phyloP scores from a whole-genome alignment of 768 basidiomycete genomes.

The Tulasnella sp. region DNA sequence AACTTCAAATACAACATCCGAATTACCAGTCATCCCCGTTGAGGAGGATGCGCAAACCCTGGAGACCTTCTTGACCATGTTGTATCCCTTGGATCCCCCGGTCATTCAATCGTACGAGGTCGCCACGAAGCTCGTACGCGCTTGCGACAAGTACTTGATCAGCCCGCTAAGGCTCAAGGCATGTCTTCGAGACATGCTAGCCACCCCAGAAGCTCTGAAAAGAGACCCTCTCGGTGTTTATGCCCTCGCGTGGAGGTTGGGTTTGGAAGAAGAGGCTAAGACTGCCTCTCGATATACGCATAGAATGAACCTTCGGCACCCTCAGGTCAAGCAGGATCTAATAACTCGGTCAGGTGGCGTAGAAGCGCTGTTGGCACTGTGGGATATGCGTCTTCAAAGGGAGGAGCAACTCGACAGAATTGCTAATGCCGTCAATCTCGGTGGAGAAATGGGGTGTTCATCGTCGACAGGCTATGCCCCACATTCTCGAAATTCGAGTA shows the following conservation, averaged over 20 bases:
- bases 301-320: not conserved
- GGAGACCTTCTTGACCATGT: not conserved
- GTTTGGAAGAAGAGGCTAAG: not conserved
- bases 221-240: not conserved
- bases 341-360: not conserved
- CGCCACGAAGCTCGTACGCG: not conserved
- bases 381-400: not conserved
- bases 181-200: not conserved
- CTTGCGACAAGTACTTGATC: constrained; percentile 8
- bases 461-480: too few relatives aligned
- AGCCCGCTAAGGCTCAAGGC: not conserved
- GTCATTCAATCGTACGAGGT: not conserved
- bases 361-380: not conserved
- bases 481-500: not conserved
- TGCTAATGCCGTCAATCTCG: not conserved
- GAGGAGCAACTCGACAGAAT: not conserved
- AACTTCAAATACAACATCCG: not conserved
- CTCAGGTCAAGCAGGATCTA: not conserved
- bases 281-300: constrained; percentile 12
- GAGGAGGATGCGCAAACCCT: not conserved
- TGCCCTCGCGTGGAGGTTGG: not conserved
- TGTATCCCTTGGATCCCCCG: not conserved
- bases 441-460: not conserved
- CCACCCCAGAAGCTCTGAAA: not conserved
- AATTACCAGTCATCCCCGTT: not conserved